These are phyloP conservation scores for Phialophora macrospora DNA, from an alignment of 2,329 filamentous ascomycete species.

Conservation along the genomic window DNA sequence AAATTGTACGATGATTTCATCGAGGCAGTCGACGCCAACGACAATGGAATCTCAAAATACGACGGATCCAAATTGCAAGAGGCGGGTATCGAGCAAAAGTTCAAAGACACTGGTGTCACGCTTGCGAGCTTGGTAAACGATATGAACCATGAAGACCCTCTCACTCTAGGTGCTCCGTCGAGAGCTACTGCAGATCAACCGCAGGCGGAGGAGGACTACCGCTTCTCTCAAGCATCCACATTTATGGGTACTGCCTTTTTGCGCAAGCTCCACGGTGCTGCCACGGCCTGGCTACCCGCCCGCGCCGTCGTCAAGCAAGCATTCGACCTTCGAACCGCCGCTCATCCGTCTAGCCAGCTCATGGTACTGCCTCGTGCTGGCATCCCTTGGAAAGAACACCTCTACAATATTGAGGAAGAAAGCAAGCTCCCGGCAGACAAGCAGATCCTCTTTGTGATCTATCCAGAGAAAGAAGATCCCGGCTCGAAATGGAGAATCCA, in stretches of 20 bases:
- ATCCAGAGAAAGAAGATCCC: constrained; percentile 77
- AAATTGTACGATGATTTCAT: constrained; percentile 94
- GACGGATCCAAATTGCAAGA: constrained; percentile 71
- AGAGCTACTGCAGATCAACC: constrained; percentile 58
- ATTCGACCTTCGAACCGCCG: constrained; percentile 69
- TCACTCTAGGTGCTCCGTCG: constrained; percentile 49
- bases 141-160: constrained; percentile 69
- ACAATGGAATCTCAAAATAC: constrained; percentile 89
- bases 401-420: constrained; percentile 82
- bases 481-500: constrained; percentile 92
- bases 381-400: constrained; percentile 92
- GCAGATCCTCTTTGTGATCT: constrained; percentile 83
- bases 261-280: constrained; percentile 76
- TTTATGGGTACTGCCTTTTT: constrained; percentile 91
- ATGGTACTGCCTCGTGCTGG: constrained; percentile 78
- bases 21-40: constrained; percentile 95
- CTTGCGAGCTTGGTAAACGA: constrained; percentile 82
- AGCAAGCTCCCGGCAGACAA: constrained; percentile 51
- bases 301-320: constrained; percentile 76
- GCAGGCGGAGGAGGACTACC: constrained; percentile 77
- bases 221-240: constrained; percentile 75
- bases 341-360: constrained; percentile 76
- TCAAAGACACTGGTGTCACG: constrained; percentile 79
- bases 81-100: constrained; percentile 79
- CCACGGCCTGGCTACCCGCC: constrained; percentile 82